Evolutionary conservation across 2,329 filamentous ascomycete genomes (phyloP).

Genomic region (Macrophomina tecta): DNA sequence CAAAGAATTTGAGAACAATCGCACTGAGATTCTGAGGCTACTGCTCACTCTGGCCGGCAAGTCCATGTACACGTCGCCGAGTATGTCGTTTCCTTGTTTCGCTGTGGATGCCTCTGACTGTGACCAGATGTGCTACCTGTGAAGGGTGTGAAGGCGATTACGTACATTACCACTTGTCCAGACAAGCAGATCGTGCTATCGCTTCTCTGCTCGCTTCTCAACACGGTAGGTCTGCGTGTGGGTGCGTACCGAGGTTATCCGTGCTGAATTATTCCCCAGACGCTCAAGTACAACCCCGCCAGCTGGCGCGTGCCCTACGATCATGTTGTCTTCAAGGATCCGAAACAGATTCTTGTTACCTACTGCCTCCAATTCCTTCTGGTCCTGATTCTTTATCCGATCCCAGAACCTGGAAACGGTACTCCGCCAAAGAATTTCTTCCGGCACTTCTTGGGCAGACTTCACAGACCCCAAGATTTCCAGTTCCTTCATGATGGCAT

Average conservation of each 20-base stretch:
- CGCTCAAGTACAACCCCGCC: constrained; percentile 93
- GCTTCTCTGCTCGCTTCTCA: constrained; percentile 87
- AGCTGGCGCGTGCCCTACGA: constrained; percentile 95
- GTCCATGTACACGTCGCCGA: constrained; percentile 90
- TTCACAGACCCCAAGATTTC: constrained; percentile 95
- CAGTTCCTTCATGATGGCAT: constrained; percentile 97
- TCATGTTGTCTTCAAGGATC: constrained; percentile 87
- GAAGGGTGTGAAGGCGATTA: constrained; percentile 81
- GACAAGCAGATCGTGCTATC: constrained; percentile 94
- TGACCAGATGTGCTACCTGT: constrained; percentile 70
- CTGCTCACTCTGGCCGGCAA: constrained; percentile 86
- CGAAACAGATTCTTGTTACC: constrained; percentile 87
- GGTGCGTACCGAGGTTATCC: not conserved
- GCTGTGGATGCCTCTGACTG: constrained; percentile 29
- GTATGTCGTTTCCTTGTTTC: constrained; percentile 46
- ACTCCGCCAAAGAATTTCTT: constrained; percentile 85
- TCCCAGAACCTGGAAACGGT: constrained; percentile 74
- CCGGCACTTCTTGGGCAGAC: constrained; percentile 85
- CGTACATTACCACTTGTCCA: constrained; percentile 83
- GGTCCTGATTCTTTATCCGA: constrained; percentile 81
- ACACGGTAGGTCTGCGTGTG: constrained; percentile 71
- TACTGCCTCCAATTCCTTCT: constrained; percentile 93
- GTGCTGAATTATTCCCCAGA: constrained; percentile 55
- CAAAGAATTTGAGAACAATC: constrained; percentile 91
- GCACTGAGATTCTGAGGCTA: constrained; percentile 85